Evolutionary conservation across 805 yeast species (phyloP).

Genomic region (Lachancea meyersii): DNA sequence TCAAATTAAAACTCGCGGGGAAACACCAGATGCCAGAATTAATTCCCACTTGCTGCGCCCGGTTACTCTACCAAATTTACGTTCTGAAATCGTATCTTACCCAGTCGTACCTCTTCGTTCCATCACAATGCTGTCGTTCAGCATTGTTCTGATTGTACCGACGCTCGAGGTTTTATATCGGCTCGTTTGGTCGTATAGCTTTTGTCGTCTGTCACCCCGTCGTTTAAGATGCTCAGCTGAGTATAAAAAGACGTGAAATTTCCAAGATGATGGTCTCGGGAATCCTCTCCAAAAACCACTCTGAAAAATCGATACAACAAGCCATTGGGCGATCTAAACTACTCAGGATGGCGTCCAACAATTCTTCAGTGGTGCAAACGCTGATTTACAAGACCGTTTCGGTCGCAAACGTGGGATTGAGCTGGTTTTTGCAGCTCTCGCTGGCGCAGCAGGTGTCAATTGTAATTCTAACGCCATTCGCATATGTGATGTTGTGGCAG

Average conservation of each 20-base stretch:
- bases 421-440: constrained; percentile 31
- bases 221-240: constrained; percentile 6
- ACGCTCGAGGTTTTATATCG: constrained; percentile 5
- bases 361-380: constrained; percentile 5
- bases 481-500: constrained; percentile 63
- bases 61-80: too few species aligned
- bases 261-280: too few species aligned
- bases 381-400: constrained; percentile 18
- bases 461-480: constrained; percentile 44
- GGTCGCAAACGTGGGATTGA: constrained; percentile 15
- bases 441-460: constrained; percentile 35
- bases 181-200: neutral
- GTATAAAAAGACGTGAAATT: too few species aligned
- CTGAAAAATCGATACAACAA: too few species aligned
- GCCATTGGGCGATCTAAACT: neutral
- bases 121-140: too few species aligned
- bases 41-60: too few species aligned
- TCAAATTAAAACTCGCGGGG: too few species aligned
- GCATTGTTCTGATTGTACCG: neutral
- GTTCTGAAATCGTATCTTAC: too few species aligned
- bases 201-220: neutral
- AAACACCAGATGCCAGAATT: too few species aligned
- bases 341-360: constrained; percentile 4
- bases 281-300: too few species aligned
- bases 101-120: too few species aligned